phyloP scores from a whole-genome alignment of 1,284 basidiomycete genomes.

The Entoloma clypeatum region DNA sequence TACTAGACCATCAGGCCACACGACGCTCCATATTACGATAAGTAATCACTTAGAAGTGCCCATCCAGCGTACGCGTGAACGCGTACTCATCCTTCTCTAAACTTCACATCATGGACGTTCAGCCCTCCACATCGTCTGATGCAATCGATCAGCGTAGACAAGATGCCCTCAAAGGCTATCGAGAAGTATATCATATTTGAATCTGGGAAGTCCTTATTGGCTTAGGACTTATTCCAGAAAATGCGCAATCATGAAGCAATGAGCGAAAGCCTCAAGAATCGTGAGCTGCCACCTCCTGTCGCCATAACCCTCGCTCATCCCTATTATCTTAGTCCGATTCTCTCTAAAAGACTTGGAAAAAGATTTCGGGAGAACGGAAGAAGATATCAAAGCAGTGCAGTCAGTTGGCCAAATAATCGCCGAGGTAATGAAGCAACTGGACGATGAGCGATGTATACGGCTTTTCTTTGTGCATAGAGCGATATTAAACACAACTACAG shows the following conservation, averaged over 20 bases:
- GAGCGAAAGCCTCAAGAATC: constrained; percentile 81
- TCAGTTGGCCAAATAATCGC: constrained; percentile 99
- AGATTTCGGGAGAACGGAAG: constrained; percentile 94
- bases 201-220: constrained; percentile 4
- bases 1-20: constrained; percentile 66
- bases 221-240: constrained; percentile 66
- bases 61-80: constrained; percentile 42
- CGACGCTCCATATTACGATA: constrained; percentile 10
- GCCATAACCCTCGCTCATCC: neutral
- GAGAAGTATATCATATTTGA: constrained; percentile 44
- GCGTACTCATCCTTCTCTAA: constrained; percentile 7
- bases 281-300: constrained; percentile 43
- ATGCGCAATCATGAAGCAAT: constrained; percentile 82
- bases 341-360: constrained; percentile 86
- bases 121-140: constrained; percentile 53
- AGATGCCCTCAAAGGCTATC: constrained; percentile 64
- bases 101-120: constrained; percentile 42
- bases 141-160: constrained; percentile 57
- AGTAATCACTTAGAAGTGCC: constrained; percentile 18
- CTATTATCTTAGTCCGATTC: constrained; percentile 58
- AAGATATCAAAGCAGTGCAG: constrained; percentile 98
- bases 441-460: constrained; percentile 89
- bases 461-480: constrained; percentile 7
- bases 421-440: constrained; percentile 98
- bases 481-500: constrained; percentile 38